Base-by-base conservation (phyloP, 306 rosid genomes). In the Lupinus albus region DNA sequence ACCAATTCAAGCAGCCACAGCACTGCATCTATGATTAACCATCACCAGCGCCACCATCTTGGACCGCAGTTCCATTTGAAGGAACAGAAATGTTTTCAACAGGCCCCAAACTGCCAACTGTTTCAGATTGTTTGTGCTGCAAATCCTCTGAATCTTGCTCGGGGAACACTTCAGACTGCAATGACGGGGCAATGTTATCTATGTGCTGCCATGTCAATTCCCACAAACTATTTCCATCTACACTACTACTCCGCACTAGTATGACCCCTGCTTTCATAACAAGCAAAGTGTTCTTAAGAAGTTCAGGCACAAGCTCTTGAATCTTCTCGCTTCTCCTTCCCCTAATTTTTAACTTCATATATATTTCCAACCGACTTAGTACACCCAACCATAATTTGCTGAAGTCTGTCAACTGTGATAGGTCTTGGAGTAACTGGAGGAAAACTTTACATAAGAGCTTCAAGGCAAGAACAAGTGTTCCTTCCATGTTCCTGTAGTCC, bases 401-500 rank as follows among this genome's bases (percentile, higher is more conserved):
- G 68, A 93, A 93, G 55, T 68, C 79, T 52, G 96, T 73, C 32
- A 72, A 74, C 61, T 84, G 90, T 14, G 87, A 83, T 45, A 93
- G 78, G 58, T 71, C 88, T 36, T 80, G 82, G 61, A 93, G 86
- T 70, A 88, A 78, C 81, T 81, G 89, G 57, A 93, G 82, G 78
- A 89, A 90, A 74, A 88, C 94, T 74, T 86, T 83, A 61, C 91
- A 84, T 88, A 93, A 74, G 75, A 93, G 89, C 81, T 90, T 88
- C 87, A 90, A 73, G 75, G 90, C 91, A 69, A 79, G 83, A 58
- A 88, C 70, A 54, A 93, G 97, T 12, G 97, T 80, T 73, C 91
- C 98, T 73, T 93, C 98, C 93, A 93, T 93, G 81, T 93, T 86
- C 42, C 94, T 74, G 74, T 83, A 88, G 80, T 93, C 94, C 81